Percentiles rank a stretch among this genome's conserved stretches.
Evolutionary conservation across 225 moss, liverwort and hornwort species (phyloP).

Genomic region (Takakia lepidozioides): DNA sequence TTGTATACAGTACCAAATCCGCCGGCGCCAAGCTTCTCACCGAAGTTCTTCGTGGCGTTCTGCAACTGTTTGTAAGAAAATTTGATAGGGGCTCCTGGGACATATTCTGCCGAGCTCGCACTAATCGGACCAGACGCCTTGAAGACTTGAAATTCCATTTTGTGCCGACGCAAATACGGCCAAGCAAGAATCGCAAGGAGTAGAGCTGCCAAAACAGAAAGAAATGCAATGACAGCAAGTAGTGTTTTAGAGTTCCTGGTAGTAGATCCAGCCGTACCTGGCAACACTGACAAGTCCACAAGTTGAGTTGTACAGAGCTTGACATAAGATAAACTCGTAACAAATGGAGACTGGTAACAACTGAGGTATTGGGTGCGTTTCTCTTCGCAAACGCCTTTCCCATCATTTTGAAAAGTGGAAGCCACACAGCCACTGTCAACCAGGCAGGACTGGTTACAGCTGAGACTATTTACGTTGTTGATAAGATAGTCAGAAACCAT

Average conservation of each 20-base stretch:
- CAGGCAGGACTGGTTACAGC: conserved; percentile 16
- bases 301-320: conserved; percentile 28
- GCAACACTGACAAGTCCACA: conserved; percentile 8
- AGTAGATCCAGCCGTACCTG: neutral
- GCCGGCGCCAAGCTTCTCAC: conserved; percentile 48
- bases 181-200: conserved; percentile 18
- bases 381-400: conserved; percentile 17
- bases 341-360: conserved; percentile 24
- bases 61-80: conserved; percentile 41
- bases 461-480: conserved; percentile 18
- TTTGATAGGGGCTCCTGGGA: conserved; percentile 49
- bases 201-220: conserved; percentile 19
- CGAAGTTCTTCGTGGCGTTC: conserved; percentile 56
- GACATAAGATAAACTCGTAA: conserved; percentile 21
- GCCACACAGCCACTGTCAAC: conserved; percentile 20
- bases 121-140: conserved; percentile 1
- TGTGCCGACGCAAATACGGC: conserved; percentile 10
- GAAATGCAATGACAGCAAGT: conserved; percentile 17
- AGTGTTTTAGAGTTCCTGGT: conserved; percentile 13
- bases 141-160: no score
- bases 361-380: conserved; percentile 31
- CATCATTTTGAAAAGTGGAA: conserved; percentile 27
- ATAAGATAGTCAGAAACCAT: conserved; percentile 26
- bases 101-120: conserved; percentile 18
- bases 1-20: conserved; percentile 67